phyloP scores from a whole-genome alignment of 1,284 basidiomycete genomes.

The Ganoderma meredithae region DNA sequence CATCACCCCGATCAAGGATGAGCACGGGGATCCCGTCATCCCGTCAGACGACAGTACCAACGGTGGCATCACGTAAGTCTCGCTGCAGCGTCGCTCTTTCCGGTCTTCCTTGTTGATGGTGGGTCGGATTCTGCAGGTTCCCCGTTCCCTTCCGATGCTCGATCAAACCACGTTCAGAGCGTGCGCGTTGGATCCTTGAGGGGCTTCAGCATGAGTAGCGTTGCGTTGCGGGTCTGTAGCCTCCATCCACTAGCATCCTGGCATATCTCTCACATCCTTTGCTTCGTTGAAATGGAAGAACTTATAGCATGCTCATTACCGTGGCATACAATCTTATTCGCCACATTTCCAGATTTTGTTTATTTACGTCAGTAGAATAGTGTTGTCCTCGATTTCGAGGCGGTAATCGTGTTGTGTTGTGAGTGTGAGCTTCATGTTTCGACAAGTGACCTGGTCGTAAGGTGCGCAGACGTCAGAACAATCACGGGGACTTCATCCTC shows the following conservation, averaged over 20 bases:
- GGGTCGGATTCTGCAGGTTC: slow-evolving; percentile 6
- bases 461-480: too few relatives aligned
- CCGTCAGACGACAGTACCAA: slow-evolving; percentile 23
- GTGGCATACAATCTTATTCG: too few relatives aligned
- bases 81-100: not conserved
- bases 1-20: slow-evolving; percentile 41
- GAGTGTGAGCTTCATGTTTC: too few relatives aligned
- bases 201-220: slow-evolving; percentile 1
- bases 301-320: too few relatives aligned
- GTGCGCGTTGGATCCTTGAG: slow-evolving; percentile 12
- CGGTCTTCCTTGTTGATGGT: not conserved
- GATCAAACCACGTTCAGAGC: slow-evolving; percentile 12
- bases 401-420: too few relatives aligned
- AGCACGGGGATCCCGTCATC: slow-evolving; percentile 13
- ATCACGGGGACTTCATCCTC: too few relatives aligned
- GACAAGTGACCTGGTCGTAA: too few relatives aligned
- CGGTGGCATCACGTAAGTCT: slow-evolving; percentile 25
- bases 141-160: slow-evolving; percentile 21
- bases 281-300: too few relatives aligned
- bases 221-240: not conserved
- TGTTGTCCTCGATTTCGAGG: too few relatives aligned
- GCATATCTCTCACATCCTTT: not conserved
- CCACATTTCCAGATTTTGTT: too few relatives aligned
- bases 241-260: too few relatives aligned
- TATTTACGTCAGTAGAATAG: too few relatives aligned